Conservation (phyloP, 352 stramenopile species). For the Phytophthora idaei region DNA sequence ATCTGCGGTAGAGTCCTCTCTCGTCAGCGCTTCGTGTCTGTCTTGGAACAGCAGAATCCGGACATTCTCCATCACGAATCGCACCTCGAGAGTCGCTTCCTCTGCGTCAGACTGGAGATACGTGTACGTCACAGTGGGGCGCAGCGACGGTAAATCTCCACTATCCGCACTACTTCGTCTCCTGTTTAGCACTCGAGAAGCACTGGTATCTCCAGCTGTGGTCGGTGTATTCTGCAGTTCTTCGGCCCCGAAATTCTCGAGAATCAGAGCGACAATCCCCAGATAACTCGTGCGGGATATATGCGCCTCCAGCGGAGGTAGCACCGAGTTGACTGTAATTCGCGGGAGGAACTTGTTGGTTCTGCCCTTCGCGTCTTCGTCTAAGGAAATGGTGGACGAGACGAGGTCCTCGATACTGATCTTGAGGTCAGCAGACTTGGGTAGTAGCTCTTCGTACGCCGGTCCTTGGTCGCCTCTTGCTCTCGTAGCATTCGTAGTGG, state of each 20-base stretch:
- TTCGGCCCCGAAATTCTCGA: constrained; percentile 80
- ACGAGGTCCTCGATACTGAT: constrained; percentile 77
- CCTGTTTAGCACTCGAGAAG: background rate
- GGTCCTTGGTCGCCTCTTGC: constrained; percentile 1
- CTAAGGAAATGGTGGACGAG: constrained; percentile 49
- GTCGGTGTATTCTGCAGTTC: constrained; percentile 40
- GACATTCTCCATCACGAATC: constrained; percentile 66
- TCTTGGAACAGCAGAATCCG: constrained; percentile 53
- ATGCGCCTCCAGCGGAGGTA: constrained; percentile 36
- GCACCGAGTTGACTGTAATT: constrained; percentile 61
- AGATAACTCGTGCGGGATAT: constrained; percentile 61
- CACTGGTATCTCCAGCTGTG: constrained; percentile 7
- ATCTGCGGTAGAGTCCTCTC: constrained; percentile 8
- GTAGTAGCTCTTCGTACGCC: constrained; percentile 47
- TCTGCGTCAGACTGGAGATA: constrained; percentile 77
- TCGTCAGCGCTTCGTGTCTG: background rate
- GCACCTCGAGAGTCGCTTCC: constrained; percentile 63
- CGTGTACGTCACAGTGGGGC: constrained; percentile 71
- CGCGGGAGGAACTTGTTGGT: constrained; percentile 51
- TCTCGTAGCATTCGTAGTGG: constrained; percentile 20
- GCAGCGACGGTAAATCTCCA: constrained; percentile 35
- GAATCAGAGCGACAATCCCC: constrained; percentile 61
- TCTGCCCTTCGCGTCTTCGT: constrained; percentile 17
- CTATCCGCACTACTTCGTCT: constrained; percentile 22
- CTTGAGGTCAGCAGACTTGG: constrained; percentile 48